Base-by-base conservation (phyloP, 228 moss, liverwort and hornwort genomes). In the Sphagnum fallax region DNA sequence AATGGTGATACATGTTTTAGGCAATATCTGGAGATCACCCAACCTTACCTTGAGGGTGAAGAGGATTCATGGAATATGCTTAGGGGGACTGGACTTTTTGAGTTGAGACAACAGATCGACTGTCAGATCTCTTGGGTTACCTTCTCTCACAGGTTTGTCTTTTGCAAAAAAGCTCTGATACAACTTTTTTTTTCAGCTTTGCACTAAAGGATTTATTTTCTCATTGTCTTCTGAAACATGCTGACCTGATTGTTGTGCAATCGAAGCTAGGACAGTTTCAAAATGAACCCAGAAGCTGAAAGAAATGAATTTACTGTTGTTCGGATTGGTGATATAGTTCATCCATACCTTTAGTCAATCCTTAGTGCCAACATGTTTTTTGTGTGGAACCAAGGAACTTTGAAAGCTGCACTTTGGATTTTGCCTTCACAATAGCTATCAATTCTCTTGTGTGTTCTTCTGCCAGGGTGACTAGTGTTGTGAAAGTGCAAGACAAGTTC, bases 1-100 rank as follows among this genome's bases (percentile, higher is more conserved):
- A 32, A 32, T 32, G 32, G 32, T 55, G 55, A 8, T 12, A 8
- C 16, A 16, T 9, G 16, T n/a, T 15, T 67, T 15, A 91, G 91
- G 85, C 84, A 77, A 73, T 98, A 93, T 67, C 77, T 98, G 67
- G 97, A 98, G 76, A 88, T 98, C 90, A 78, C 87, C 59, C 65
- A 78, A 6, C 59, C 71, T 50, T 98, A 98, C 68, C 73, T 83
- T 47, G 63, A 71, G 71, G 76, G 72, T 48, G 97, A 98, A 82
- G 68, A 65, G 67, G 89, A 98, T 86, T 78, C 81, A 49, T 98
- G 97, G 97, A 90, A 91, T 61, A 81, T 91, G 52, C 80, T 84
- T 74, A 80, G 91, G 69, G 97, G 97, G 47, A 79, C 85, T 71
- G 93, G 97, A 11, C 71, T 98, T 8, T 78, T 86, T 66, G 78